Evolutionary conservation across 345 rosid species (phyloP).

Genomic region (Pistacia atlantica): DNA sequence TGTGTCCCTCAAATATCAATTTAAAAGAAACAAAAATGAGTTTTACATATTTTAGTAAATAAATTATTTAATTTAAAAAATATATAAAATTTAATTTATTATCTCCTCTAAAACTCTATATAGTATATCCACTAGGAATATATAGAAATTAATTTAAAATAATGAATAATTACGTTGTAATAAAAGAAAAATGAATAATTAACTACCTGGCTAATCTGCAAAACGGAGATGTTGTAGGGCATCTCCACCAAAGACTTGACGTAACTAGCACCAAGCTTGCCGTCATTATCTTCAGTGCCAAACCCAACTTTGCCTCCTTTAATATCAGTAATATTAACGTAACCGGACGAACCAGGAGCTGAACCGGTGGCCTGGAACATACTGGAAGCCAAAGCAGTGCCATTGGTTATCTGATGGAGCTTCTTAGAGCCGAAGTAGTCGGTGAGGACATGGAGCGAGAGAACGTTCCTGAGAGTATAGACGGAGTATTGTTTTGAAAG

Average conservation of each 20-base stretch:
- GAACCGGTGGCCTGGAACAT: constrained; percentile 94
- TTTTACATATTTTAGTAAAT: too few relatives aligned
- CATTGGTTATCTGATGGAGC: constrained; percentile 80
- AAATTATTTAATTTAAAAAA: too few relatives aligned
- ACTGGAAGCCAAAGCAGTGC: constrained; percentile 68
- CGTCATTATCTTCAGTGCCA: constrained; percentile 57
- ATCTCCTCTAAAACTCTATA: too few relatives aligned
- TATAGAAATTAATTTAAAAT: too few relatives aligned
- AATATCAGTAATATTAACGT: constrained; percentile 73
- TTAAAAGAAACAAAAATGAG: too few relatives aligned
- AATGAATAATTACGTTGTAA: background rate
- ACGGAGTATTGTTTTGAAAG: constrained; percentile 65
- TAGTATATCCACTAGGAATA: too few relatives aligned
- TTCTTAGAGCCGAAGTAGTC: constrained; percentile 94
- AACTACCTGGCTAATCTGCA: constrained; percentile 68
- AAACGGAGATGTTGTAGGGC: constrained; percentile 77
- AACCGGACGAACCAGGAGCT: constrained; percentile 82
- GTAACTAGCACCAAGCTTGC: constrained; percentile 53
- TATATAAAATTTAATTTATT: too few relatives aligned
- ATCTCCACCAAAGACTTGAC: constrained; percentile 77
- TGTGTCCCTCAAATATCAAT: too few relatives aligned
- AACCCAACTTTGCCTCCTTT: constrained; percentile 91
- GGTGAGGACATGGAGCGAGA: constrained; percentile 84
- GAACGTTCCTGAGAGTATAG: constrained; percentile 73
- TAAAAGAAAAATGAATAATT: background rate